Base-by-base conservation (phyloP, 371 early-diverging fungal genomes). In the Capniomyces stellatus region DNA sequence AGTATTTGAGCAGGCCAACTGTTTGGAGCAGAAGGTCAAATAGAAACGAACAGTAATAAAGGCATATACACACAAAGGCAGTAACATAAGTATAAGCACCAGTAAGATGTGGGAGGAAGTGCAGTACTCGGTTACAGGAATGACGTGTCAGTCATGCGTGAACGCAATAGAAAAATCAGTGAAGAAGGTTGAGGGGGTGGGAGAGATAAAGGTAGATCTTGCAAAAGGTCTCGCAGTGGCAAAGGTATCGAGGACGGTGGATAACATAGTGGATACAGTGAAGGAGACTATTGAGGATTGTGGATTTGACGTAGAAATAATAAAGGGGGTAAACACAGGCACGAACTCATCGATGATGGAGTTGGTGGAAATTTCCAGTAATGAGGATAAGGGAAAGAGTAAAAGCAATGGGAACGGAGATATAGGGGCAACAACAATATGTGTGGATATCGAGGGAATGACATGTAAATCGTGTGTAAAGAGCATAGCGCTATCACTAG, bases 121-220 rank as follows among this genome's bases (percentile, higher is more conserved):
- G 12, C 18, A 23, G 8, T 48, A 27, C 6, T 12, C 71, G 35
- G 78, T 89, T 25, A 43, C 70, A 24, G 89, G 90, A 18, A 89
- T 89, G 89, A 87, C 85, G 15, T 89, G 89, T 66, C 73, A 79
- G 48, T 84, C 86, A 15, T 89, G 89, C 56, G 88, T 88, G 4
- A 71, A 70, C 10, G 71, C 85, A 18, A 79, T 80, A 55, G 73
- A 76, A 19, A 48, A 61, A 1, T 75, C 71, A 25, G 62, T 85
- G 27, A 48, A 48, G 3, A 67, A 44, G 13, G 24, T 63, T 8
- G 31, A 22, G 0, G 67, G 64, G 15, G 54, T 66, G n/a, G 25
- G 31, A 10, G 46, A 58, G 6, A 29, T 43, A 25, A 0, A 15
- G 0, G 62, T 66, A 2, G 61, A 58, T 52, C 66, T 66, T 2